These are phyloP conservation scores for cucumber (Cucumis sativus) DNA, from an alignment of 306 rosid species.

Conservation along the genomic window Cucumber_9930_V3 NC_026659.2:23494501-23495000, in stretches of 20 bases:
- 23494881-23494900: constrained; percentile 29
- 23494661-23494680: constrained; percentile 13
- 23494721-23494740: constrained; percentile 17
- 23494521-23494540: neutral
- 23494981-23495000: constrained; percentile 55
- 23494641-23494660: constrained; percentile 17
- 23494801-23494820: constrained; percentile 44
- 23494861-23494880: constrained; percentile 24
- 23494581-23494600: constrained; percentile 74
- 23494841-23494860: constrained; percentile 34
- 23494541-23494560: neutral
- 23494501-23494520: constrained; percentile 23
- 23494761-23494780: constrained; percentile 25
- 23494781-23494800: constrained; percentile 26
- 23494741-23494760: constrained; percentile 16
- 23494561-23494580: constrained; percentile 45
- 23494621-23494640: constrained; percentile 52
- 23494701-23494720: constrained; percentile 6
- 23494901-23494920: constrained; percentile 27
- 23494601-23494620: constrained; percentile 55
- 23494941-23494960: constrained; percentile 40
- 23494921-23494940: constrained; percentile 32
- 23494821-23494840: constrained; percentile 32
- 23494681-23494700: neutral
- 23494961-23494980: constrained; percentile 55